phyloP scores from a whole-genome alignment of 2,329 filamentous ascomycete genomes.

The Paraphoma chrysanthemicola region DNA sequence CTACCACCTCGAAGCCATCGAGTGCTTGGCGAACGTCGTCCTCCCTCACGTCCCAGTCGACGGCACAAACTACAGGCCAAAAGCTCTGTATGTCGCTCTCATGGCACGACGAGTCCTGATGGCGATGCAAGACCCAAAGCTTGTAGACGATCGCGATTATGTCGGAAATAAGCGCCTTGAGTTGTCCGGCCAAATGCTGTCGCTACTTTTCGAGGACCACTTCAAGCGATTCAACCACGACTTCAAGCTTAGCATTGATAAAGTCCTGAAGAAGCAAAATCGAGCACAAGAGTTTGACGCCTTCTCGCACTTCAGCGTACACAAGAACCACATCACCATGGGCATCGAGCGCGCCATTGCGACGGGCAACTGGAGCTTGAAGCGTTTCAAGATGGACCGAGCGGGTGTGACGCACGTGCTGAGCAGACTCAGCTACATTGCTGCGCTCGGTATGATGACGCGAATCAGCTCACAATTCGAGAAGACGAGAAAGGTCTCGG shows the following conservation, averaged over 20 bases:
- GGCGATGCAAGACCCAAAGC: slow-evolving; percentile 84
- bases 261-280: slow-evolving; percentile 92
- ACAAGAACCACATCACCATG: slow-evolving; percentile 85
- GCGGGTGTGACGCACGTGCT: slow-evolving; percentile 96
- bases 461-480: slow-evolving; percentile 98
- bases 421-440: slow-evolving; percentile 94
- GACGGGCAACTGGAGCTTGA: slow-evolving; percentile 96
- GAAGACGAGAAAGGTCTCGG: slow-evolving; percentile 95
- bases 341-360: slow-evolving; percentile 97
- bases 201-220: slow-evolving; percentile 92
- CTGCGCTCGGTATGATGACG: slow-evolving; percentile 99
- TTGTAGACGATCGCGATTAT: slow-evolving; percentile 96
- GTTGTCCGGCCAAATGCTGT: slow-evolving; percentile 90
- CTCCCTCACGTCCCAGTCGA: slow-evolving; percentile 94
- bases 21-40: slow-evolving; percentile 89
- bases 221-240: slow-evolving; percentile 95
- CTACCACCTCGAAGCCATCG: slow-evolving; percentile 87
- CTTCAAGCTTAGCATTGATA: slow-evolving; percentile 93
- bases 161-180: slow-evolving; percentile 97
- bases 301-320: slow-evolving; percentile 80
- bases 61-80: slow-evolving; percentile 93
- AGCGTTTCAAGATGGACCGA: slow-evolving; percentile 98
- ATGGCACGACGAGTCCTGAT: slow-evolving; percentile 97
- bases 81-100: slow-evolving; percentile 93
- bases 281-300: slow-evolving; percentile 89